These are phyloP conservation scores for Fraxinus platypoda DNA, from an alignment of 305 asterid species.

Conservation along the genomic window DNA sequence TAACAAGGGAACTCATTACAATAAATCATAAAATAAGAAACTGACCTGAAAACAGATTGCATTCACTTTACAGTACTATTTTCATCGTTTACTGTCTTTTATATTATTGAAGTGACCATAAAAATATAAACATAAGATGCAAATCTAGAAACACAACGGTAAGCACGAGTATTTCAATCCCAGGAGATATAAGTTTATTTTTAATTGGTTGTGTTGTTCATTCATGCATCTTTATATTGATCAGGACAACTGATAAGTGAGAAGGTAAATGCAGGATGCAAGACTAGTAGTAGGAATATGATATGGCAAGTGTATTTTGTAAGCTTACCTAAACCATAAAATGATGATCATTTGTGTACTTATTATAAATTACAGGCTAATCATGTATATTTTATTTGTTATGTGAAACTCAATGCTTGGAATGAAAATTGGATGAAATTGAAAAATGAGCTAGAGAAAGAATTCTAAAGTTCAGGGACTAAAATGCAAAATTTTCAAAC, in stretches of 20 bases:
- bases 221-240: neutral
- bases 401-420: too few relatives aligned
- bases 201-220: neutral
- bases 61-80: neutral
- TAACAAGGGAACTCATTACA: neutral
- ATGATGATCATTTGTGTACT: too few relatives aligned
- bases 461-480: too few relatives aligned
- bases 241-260: neutral
- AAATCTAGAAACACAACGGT: neutral
- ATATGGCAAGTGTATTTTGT: too few relatives aligned
- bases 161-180: neutral
- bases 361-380: too few relatives aligned
- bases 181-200: neutral
- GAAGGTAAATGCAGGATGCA: neutral
- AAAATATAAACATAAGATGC: neutral
- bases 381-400: too few relatives aligned
- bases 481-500: too few relatives aligned
- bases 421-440: too few relatives aligned
- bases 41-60: neutral
- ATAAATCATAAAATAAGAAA: neutral
- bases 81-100: neutral
- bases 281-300: neutral
- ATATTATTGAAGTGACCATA: neutral
- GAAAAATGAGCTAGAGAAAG: too few relatives aligned
- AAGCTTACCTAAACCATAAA: too few relatives aligned